Evolutionary conservation across 1,284 basidiomycete genomes (phyloP).

Genomic region (Ustilago tritici): DNA sequence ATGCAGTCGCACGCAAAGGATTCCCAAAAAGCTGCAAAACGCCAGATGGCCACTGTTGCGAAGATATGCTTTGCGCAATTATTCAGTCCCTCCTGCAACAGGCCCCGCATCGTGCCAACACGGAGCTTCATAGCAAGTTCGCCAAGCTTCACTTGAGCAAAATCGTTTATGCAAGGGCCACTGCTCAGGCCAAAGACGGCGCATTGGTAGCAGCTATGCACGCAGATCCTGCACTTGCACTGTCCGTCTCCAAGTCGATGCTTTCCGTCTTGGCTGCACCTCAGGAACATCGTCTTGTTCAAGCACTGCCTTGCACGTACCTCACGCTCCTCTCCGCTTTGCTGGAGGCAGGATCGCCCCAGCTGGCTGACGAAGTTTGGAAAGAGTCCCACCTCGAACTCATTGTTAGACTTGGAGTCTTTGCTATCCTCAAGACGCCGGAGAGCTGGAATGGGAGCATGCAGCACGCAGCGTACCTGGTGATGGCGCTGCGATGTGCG

Average conservation of each 20-base stretch:
- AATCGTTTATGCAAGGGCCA: not conserved
- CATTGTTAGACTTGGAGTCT: slow-evolving; percentile 5
- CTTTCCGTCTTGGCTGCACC: slow-evolving; percentile 2
- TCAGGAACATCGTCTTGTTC: not conserved
- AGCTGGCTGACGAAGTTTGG: slow-evolving; percentile 13
- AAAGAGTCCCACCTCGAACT: slow-evolving; percentile 13
- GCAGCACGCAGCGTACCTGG: slow-evolving; percentile 10
- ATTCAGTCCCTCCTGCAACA: slow-evolving; percentile 22
- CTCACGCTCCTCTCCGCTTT: slow-evolving; percentile 31
- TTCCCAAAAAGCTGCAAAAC: not conserved
- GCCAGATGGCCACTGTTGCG: not conserved
- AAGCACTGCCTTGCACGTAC: slow-evolving; percentile 20
- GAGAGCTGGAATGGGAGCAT: not conserved
- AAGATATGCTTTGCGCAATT: slow-evolving; percentile 11
- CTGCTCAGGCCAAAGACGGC: slow-evolving; percentile 19
- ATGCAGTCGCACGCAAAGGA: slow-evolving; percentile 1
- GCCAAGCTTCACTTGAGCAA: slow-evolving; percentile 6
- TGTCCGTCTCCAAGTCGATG: slow-evolving; percentile 9
- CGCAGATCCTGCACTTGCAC: slow-evolving; percentile 14
- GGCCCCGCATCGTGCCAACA: slow-evolving; percentile 5
- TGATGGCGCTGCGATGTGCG: slow-evolving; percentile 22
- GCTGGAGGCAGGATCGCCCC: slow-evolving; percentile 10
- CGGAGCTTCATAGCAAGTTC: not conserved
- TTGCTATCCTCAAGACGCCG: slow-evolving; percentile 8
- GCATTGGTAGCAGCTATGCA: slow-evolving; percentile 38